phyloP scores from a whole-genome alignment of 202 grass and related monocot species.

The Elaeis oleifera region DNA sequence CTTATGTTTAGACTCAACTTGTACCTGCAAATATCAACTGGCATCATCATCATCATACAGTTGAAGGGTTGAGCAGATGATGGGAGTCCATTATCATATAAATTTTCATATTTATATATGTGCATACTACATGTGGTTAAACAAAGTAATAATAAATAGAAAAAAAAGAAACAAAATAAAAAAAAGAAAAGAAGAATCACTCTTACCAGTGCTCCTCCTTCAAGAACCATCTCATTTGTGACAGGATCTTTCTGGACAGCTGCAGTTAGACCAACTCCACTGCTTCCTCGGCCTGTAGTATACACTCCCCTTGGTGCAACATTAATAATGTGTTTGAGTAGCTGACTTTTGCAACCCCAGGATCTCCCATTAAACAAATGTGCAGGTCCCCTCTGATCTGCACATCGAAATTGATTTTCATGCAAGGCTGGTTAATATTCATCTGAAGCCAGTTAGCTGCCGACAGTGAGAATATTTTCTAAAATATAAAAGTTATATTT shows the following conservation, averaged over 20 bases:
- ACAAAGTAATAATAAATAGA: too few relatives aligned
- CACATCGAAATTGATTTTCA: constrained; percentile 10
- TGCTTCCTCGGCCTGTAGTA: constrained; percentile 93
- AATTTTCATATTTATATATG: too few relatives aligned
- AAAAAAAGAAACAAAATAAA: background rate
- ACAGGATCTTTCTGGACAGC: constrained; percentile 92
- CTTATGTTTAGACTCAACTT: too few relatives aligned
- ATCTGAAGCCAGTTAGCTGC: too few relatives aligned
- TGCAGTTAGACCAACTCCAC: constrained; percentile 96
- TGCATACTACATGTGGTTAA: too few relatives aligned
- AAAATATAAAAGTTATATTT: too few relatives aligned
- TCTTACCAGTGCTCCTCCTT: constrained; percentile 97
- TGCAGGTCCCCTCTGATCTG: constrained; percentile 99
- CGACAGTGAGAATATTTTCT: too few relatives aligned
- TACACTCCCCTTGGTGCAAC: constrained; percentile 98
- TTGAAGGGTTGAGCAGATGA: too few relatives aligned
- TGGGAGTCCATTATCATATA: too few relatives aligned
- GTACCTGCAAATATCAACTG: too few relatives aligned
- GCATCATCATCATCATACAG: too few relatives aligned
- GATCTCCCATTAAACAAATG: constrained; percentile 98
- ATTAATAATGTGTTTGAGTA: constrained; percentile 97
- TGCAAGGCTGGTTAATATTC: background rate
- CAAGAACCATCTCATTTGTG: constrained; percentile 97
- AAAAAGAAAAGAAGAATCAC: background rate
- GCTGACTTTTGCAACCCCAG: constrained; percentile 98